Evolutionary conservation across 2,329 filamentous ascomycete species (phyloP).

Genomic region (Stagonosporopsis vannaccii): DNA sequence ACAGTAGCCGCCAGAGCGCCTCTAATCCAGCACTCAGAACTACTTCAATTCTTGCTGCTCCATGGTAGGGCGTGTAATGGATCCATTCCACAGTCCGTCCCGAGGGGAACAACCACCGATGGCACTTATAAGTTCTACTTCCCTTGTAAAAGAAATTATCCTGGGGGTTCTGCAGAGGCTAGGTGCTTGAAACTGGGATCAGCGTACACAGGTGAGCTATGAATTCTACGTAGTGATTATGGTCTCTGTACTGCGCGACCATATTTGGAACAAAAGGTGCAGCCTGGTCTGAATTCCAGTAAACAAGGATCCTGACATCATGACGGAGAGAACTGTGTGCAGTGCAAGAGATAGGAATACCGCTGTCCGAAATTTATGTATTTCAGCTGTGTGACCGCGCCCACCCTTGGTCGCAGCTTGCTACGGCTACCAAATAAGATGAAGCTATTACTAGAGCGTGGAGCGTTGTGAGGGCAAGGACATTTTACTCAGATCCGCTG

Average conservation of each 20-base stretch:
- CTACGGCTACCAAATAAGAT: not conserved
- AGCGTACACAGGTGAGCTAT: not conserved
- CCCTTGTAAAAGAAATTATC: too few species aligned
- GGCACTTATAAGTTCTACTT: too few species aligned
- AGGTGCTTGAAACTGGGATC: not conserved
- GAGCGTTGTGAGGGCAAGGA: not conserved
- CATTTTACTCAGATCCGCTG: not conserved
- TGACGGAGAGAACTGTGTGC: too few species aligned
- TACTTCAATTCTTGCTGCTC: too few species aligned
- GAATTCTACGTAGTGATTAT: not conserved
- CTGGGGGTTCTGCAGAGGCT: too few species aligned
- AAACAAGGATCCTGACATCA: not conserved
- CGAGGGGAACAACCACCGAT: too few species aligned
- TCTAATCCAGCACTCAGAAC: too few species aligned
- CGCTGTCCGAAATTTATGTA: not conserved
- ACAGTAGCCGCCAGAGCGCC: too few species aligned
- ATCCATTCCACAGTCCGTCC: too few species aligned
- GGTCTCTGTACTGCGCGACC: not conserved
- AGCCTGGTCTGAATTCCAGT: not conserved
- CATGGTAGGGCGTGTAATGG: too few species aligned
- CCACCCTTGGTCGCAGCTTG: not conserved
- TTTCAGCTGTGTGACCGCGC: not conserved
- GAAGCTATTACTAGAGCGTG: not conserved
- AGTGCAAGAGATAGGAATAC: not conserved
- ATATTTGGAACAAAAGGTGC: not conserved